Evolutionary conservation across 2,329 filamentous ascomycete genomes (phyloP), one percentile per base, ranked within the genome.

Genomic region (Lecanicillium sp.): DNA sequence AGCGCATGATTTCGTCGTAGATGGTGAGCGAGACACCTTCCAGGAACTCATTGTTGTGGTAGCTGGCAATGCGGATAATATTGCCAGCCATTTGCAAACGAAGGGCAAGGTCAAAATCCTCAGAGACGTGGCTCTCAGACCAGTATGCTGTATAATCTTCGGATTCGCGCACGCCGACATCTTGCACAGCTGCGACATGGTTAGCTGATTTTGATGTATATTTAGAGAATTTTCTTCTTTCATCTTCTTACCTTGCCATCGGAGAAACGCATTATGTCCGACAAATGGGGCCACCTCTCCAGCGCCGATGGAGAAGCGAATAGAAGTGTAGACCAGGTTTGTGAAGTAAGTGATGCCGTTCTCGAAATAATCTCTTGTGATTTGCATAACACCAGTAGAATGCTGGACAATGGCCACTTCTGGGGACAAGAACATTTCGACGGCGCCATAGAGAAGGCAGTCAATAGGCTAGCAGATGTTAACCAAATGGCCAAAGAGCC

Each of bases 231-330:
- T 29, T 13, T 12, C 25, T 5, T 12, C 11, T 6, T 22, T 3
- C n/a, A n/a, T n/a, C n/a, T n/a, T n/a, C 32, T 11, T 20, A 18
- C 53, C 22, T 20, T 52, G 52, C 83, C 83, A 87, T 16, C 83
- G 72, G 12, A 87, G 64, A 43, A 87, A 75, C 2, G 83, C 83
- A 51, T 87, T 87, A 64, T 87, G 83, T 1, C 83, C 83, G 44
- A 87, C 83, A 48, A 87, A 87, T 1, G 81, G 82, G 1, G 82
- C 78, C 6, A 82, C 74, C 38, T 88, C 83, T 4, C 83, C 83
- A 36, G 75, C 80, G 6, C 77, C 74, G 19, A 86, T 80, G 15
- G 78, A 75, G 51, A 80, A 87, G 18, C 73, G 69, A 50, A 87
- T 87, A 25, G 80, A 75, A 0, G 75, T 80, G 63, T 87, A 89